phyloP scores from a whole-genome alignment of 1,284 basidiomycete species.

The Heterobasidion occidentale region DNA sequence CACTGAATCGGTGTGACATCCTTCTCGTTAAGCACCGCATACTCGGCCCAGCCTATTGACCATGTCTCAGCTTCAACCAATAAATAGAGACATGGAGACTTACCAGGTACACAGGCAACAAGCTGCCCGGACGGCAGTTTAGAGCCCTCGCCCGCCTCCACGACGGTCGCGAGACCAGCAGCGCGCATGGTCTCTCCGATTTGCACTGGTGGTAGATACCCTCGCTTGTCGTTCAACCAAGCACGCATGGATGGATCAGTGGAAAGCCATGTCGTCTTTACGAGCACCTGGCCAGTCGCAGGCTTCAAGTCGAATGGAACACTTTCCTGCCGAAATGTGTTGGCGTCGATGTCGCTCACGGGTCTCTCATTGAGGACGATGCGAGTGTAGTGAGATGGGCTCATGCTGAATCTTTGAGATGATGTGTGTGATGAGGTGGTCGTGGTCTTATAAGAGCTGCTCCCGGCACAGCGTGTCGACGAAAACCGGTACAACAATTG shows the following conservation, averaged over 20 bases:
- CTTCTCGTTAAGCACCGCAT: conserved; percentile 54
- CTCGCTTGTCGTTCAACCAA: conserved; percentile 66
- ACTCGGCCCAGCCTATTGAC: conserved; percentile 73
- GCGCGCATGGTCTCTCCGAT: conserved; percentile 84
- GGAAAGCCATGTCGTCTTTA: conserved; percentile 70
- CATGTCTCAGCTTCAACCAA: conserved; percentile 6
- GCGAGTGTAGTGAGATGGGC: conserved; percentile 42
- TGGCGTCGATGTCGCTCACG: conserved; percentile 50
- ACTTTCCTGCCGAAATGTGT: conserved; percentile 63
- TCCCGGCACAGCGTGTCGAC: no score
- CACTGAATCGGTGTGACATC: conserved; percentile 46
- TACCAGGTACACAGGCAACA: conserved; percentile 54
- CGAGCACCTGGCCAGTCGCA: conserved; percentile 52
- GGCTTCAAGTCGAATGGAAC: conserved; percentile 49
- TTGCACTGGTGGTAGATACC: conserved; percentile 67
- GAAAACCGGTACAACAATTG: no score
- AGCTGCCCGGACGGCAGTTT: conserved; percentile 57
- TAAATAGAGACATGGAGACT: conserved; percentile 13
- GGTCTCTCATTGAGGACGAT: conserved; percentile 75
- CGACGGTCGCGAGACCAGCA: conserved; percentile 59
- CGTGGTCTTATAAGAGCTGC: no score
- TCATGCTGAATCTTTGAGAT: not conserved
- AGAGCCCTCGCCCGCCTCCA: conserved; percentile 48
- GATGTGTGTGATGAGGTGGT: no score
- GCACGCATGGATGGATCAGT: conserved; percentile 85